These are phyloP conservation scores for Albugo candida DNA, from an alignment of 352 stramenopile species.

Conservation along the genomic window DNA sequence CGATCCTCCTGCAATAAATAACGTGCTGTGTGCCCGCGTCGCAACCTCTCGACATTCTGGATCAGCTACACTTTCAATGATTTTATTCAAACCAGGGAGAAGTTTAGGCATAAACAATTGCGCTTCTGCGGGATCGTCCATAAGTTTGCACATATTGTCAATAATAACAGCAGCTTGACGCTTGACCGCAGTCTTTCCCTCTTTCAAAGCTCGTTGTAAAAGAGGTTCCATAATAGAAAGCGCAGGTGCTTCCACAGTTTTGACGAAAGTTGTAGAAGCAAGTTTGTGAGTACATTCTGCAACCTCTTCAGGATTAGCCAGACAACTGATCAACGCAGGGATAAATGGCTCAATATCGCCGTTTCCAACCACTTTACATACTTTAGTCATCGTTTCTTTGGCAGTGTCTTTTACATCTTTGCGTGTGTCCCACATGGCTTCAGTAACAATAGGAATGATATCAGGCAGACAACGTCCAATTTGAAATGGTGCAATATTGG, in stretches of 20 bases:
- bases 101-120: constrained; percentile 96
- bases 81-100: constrained; percentile 91
- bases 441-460: constrained; percentile 93
- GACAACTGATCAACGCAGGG: constrained; percentile 89
- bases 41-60: constrained; percentile 93
- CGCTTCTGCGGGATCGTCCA: constrained; percentile 93
- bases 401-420: constrained; percentile 94
- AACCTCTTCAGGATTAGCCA: constrained; percentile 94
- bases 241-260: constrained; percentile 91
- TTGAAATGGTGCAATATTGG: constrained; percentile 84
- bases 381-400: constrained; percentile 86
- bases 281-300: constrained; percentile 98
- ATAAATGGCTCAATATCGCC: constrained; percentile 99
- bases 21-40: constrained; percentile 82
- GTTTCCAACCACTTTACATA: constrained; percentile 96
- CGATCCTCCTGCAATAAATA: constrained; percentile 87
- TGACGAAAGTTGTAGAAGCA: constrained; percentile 97
- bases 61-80: constrained; percentile 90
- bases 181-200: constrained; percentile 92
- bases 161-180: constrained; percentile 97
- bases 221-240: constrained; percentile 96
- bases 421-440: constrained; percentile 98
- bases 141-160: constrained; percentile 98
- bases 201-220: constrained; percentile 88
- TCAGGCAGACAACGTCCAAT: constrained; percentile 89